Evolutionary conservation across 352 stramenopile genomes (phyloP).

Genomic region (Halophytophthora batemanensis): DNA sequence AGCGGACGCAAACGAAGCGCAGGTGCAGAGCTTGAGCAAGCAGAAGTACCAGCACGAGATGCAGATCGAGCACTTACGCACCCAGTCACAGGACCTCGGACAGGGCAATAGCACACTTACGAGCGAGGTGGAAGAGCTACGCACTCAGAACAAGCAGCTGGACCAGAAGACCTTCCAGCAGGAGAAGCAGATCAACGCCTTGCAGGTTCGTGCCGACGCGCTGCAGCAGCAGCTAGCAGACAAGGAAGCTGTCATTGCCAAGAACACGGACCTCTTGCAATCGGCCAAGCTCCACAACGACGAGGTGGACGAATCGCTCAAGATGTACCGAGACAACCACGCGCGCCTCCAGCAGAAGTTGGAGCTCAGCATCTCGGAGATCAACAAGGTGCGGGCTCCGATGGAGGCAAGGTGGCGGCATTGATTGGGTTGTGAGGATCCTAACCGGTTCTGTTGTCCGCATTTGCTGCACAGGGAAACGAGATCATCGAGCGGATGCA

Average conservation of each 20-base stretch:
- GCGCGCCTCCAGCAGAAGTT: conserved; percentile 83
- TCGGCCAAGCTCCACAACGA: conserved; percentile 69
- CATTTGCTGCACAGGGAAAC: conserved; percentile 59
- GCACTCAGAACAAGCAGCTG: conserved; percentile 74
- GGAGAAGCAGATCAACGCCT: conserved; percentile 79
- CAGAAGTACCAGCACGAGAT: conserved; percentile 79
- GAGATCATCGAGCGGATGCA: conserved; percentile 90
- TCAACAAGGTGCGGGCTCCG: conserved; percentile 75
- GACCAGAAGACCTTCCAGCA: conserved; percentile 78
- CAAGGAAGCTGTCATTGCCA: conserved; percentile 72
- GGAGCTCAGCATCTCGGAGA: conserved; percentile 86
- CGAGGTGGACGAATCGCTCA: conserved; percentile 82
- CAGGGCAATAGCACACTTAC: conserved; percentile 36
- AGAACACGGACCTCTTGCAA: conserved; percentile 70
- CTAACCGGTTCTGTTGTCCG: neutral
- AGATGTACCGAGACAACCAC: conserved; percentile 87
- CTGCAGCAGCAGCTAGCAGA: conserved; percentile 76
- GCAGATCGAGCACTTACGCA: conserved; percentile 66
- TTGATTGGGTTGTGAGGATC: neutral
- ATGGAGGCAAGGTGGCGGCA: neutral
- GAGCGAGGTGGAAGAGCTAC: conserved; percentile 53
- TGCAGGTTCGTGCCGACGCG: conserved; percentile 64
- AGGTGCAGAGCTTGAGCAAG: conserved; percentile 60
- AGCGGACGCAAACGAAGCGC: conserved; percentile 44
- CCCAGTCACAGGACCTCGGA: conserved; percentile 56